phyloP scores from a whole-genome alignment of 352 stramenopile species.

The Halophytophthora polymorphica region DNA sequence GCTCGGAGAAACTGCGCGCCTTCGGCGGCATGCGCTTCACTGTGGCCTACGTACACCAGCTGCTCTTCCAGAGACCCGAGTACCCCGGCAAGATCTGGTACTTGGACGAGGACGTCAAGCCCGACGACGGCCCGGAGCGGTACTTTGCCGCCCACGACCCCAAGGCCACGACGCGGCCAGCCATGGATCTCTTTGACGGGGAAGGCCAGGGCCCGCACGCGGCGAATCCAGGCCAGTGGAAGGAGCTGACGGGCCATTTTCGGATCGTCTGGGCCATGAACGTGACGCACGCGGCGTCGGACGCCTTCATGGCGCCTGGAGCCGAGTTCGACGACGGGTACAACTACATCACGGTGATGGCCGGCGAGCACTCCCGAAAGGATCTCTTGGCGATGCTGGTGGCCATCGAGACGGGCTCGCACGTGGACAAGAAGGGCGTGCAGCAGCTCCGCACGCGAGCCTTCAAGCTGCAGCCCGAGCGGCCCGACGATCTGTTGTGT shows the following conservation, averaged over 20 bases:
- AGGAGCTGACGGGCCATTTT: slow-evolving; percentile 50
- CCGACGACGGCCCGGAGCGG: slow-evolving; percentile 8
- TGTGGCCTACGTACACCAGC: slow-evolving; percentile 50
- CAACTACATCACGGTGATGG: slow-evolving; percentile 57
- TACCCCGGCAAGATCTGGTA: slow-evolving; percentile 67
- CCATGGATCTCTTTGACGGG: slow-evolving; percentile 43
- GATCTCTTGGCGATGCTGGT: slow-evolving; percentile 46
- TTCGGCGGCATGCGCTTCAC: slow-evolving; percentile 69
- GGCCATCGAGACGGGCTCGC: slow-evolving; percentile 44
- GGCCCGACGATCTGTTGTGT: slow-evolving; percentile 43
- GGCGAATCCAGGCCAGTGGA: slow-evolving; percentile 27
- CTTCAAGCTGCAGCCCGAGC: slow-evolving; percentile 44
- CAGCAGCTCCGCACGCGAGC: slow-evolving; percentile 54
- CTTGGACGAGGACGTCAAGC: slow-evolving; percentile 34
- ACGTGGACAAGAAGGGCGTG: slow-evolving; percentile 40
- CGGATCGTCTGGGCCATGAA: slow-evolving; percentile 67
- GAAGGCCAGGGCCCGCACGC: slow-evolving; percentile 21
- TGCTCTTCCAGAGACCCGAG: slow-evolving; percentile 45
- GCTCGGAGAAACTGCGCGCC: slow-evolving; percentile 64
- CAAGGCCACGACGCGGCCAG: slow-evolving; percentile 25
- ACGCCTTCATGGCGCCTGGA: slow-evolving; percentile 43
- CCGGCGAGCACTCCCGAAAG: slow-evolving; percentile 32
- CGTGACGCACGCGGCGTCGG: slow-evolving; percentile 47
- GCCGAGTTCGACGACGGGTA: slow-evolving; percentile 60
- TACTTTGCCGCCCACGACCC: slow-evolving; percentile 43